These are phyloP conservation scores for Allodekkera sacchari DNA, from an alignment of 805 yeast genomes.

Conservation along the genomic window DNA sequence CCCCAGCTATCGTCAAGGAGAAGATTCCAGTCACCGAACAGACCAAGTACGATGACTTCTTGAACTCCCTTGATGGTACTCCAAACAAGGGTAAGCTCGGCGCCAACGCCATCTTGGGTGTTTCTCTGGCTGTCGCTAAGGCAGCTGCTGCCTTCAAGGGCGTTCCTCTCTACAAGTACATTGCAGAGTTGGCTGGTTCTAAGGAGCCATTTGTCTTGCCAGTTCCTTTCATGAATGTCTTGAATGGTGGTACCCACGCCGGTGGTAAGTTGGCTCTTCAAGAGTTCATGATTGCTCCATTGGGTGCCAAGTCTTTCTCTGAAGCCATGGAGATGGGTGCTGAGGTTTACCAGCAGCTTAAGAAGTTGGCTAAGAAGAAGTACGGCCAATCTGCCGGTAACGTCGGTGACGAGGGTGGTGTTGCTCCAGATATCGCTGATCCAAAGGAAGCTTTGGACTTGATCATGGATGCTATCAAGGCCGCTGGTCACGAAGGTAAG, in stretches of 20 bases:
- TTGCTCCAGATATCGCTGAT: constrained; percentile 93
- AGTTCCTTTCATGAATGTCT: constrained; percentile 98
- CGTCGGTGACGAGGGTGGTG: constrained; percentile 99
- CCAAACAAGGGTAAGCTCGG: constrained; percentile 96
- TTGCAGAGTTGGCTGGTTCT: constrained; percentile 72
- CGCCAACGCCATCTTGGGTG: constrained; percentile 98
- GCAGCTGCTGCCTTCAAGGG: constrained; percentile 97
- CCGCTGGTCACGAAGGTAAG: constrained; percentile 92
- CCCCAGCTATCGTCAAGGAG: constrained; percentile 83
- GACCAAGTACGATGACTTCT: constrained; percentile 77
- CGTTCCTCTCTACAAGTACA: constrained; percentile 89
- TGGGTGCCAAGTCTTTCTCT: constrained; percentile 80
- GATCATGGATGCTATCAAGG: constrained; percentile 79
- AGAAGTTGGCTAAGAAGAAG: constrained; percentile 83
- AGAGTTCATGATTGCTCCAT: constrained; percentile 99
- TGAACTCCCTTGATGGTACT: constrained; percentile 86
- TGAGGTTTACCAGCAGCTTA: constrained; percentile 96
- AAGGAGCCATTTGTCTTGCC: constrained; percentile 87
- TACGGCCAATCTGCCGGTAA: constrained; percentile 98
- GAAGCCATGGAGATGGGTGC: constrained; percentile 97
- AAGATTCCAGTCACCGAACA: constrained; percentile 82
- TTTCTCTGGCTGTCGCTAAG: constrained; percentile 92
- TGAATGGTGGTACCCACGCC: constrained; percentile 99
- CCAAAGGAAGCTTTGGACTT: constrained; percentile 97
- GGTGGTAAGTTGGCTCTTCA: constrained; percentile 99